Evolutionary conservation across 192 early-diverging fungal species (phyloP).

Genomic region (Backusella macrospora): DNA sequence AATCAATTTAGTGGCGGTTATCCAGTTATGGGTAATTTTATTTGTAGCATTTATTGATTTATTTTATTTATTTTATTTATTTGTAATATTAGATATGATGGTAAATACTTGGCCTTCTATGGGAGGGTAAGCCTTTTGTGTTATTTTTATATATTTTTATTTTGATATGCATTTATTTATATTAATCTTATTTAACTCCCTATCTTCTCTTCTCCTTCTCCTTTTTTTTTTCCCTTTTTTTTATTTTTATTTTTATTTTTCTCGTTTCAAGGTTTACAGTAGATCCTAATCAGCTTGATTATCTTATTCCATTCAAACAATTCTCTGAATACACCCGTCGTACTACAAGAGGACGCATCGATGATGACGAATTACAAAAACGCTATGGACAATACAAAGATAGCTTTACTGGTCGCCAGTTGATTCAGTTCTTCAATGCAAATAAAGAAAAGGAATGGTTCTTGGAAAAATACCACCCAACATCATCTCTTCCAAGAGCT

Average conservation of each 20-base stretch:
- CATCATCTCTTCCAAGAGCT: conserved; percentile 56
- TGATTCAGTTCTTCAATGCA: conserved; percentile 71
- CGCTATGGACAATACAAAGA: conserved; percentile 86
- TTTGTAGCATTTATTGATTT: background rate
- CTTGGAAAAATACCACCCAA: conserved; percentile 89
- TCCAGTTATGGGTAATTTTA: conserved; percentile 31
- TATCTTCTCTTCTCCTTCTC: background rate
- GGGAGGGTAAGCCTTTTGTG: conserved; percentile 1
- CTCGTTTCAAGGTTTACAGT: conserved; percentile 32
- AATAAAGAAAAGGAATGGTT: conserved; percentile 93
- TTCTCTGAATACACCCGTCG: conserved; percentile 71
- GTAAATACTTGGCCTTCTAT: background rate
- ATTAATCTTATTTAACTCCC: background rate
- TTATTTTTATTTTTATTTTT: too few species aligned
- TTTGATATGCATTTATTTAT: background rate
- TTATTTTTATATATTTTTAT: too few species aligned
- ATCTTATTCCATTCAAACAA: conserved; percentile 75
- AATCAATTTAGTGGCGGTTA: conserved; percentile 14
- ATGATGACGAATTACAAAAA: conserved; percentile 79
- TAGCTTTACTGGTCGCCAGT: conserved; percentile 65
- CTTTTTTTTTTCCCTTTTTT: too few species aligned
- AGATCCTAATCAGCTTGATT: conserved; percentile 80
- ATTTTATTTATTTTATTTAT: background rate
- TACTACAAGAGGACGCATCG: conserved; percentile 60
- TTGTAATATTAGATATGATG: conserved; percentile 19